Evolutionary conservation across 768 basidiomycete genomes (phyloP), one percentile per base, ranked within the genome.

Genomic region (Amanita brunnescens): DNA sequence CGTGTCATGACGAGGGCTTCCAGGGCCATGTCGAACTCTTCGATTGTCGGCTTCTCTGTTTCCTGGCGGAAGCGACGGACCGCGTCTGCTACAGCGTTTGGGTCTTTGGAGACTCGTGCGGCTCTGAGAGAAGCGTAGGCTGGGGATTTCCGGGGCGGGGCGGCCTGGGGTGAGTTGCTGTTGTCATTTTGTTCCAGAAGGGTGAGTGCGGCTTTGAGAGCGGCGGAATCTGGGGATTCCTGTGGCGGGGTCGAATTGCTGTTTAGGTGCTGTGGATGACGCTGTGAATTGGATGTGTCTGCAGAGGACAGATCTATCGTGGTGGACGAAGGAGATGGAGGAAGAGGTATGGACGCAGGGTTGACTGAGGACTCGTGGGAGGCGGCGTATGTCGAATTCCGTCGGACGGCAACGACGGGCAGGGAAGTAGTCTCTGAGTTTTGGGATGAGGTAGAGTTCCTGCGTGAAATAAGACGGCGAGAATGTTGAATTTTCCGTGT

Each of bases 21-120:
- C 18, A 92, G 65, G 5, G 81, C 81, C 30, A 70, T 62, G 58
- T 90, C 90, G 68, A 81, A 89, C 18, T 82, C 76, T 21, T 65
- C 58, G 20, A 79, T 63, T 2, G 70, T 68, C 33, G 79, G 73
- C 16, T 59, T 55, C 12, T 58, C 26, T 26, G 58, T 43, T 21
- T 56, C 52, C 20, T 63, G 48, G 50, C 70, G 58, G 58, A 76
- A 63, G 50, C 54, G 59, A 47, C 61, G 70, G 55, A 66, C 71
- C 52, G 60, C 69, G n/a, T 70, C 67, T 54, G 61, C 62, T 33
- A 60, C 71, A 16, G 39, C 57, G 2, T 51, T 53, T 26, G 61
- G 49, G 44, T 69, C 64, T 16, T 59, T 56, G 26, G 55, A 56
- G 26, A 57, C 52, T 3, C 58, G 62, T 4, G 69, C 72, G 1